Base-by-base conservation (phyloP, 108 stramenopile species). In the Schizochytrium sp. region DNA sequence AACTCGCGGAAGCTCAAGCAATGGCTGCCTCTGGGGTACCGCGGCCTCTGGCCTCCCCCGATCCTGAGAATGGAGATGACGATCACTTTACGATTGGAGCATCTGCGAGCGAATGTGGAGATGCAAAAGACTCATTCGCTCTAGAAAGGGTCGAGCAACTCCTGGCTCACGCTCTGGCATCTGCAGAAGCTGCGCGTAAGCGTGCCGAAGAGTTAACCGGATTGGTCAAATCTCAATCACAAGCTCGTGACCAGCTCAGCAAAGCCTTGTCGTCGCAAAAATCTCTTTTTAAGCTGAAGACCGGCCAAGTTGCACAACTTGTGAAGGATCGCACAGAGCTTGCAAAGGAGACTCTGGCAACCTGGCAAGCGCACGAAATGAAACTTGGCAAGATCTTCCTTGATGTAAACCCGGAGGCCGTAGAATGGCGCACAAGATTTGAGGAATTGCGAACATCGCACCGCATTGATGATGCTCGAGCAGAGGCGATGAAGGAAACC, bases 201-300 rank as follows among this genome's bases (percentile, higher is more conserved):
- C 76, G 76, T 53, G 76, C 76, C 76, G 76, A 83, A n/a, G 76
- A 55, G 47, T 53, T 83, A n/a, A 83, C 47, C 50, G 76, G 50
- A 8, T 53, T 83, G 50, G 76, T 83, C 15, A 55, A 83, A 2
- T 55, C 76, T n/a, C 47, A 83, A 28, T 49, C 50, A 0, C 50
- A 17, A 28, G 76, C 76, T 7, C 53, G 76, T 42, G 47, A 49
- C 28, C 47, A 83, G 53, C 50, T 83, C 53, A 55, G 50, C 0
- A 83, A 83, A 28, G 76, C 76, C 0, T 40, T 83, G 15, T 55
- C 76, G 5, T 49, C 76, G 53, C 76, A 83, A 42, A 83, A 83
- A 50, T 49, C 76, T n/a, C 53, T 83, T 38, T 83, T 83, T 40
- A 83, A 83, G 76, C 76, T 83, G 28, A 83, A 83, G 76, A 55